A percentile compares a stretch with the other conserved stretches of the same genome.
Conservation (phyloP, 106 monocot genomes). For the Hemerocallis citrina region DNA sequence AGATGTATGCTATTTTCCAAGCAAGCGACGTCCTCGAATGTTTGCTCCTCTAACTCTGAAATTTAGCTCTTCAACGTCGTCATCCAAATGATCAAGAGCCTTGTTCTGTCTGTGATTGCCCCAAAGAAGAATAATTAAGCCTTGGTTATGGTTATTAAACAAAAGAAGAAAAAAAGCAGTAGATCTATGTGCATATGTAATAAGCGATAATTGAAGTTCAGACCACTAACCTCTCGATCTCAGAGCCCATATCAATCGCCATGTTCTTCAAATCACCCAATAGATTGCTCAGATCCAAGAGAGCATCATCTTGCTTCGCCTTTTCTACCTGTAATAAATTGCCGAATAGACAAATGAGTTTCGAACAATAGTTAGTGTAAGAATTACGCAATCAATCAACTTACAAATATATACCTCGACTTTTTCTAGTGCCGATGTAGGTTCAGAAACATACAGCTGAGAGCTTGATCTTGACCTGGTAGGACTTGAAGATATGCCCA, state of each 20-base stretch:
- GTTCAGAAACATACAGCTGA: slow-evolving; percentile 21
- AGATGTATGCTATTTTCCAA: slow-evolving; percentile 42
- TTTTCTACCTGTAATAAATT: slow-evolving; percentile 9
- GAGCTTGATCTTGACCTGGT: slow-evolving; percentile 12
- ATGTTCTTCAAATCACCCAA: slow-evolving; percentile 11
- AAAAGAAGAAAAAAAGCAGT: too few relatives aligned
- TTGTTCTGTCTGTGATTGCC: slow-evolving; percentile 32
- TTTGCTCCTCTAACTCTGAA: slow-evolving; percentile 39
- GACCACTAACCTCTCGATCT: slow-evolving; percentile 11
- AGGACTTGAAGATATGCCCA: slow-evolving; percentile 24
- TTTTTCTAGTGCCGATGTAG: slow-evolving; percentile 23
- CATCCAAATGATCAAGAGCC: slow-evolving; percentile 25
- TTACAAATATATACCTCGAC: slow-evolving; percentile 19
- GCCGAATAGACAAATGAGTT: background rate
- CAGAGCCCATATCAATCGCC: slow-evolving; percentile 15
- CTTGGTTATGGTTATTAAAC: too few relatives aligned
- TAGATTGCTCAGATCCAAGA: slow-evolving; percentile 13
- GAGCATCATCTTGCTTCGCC: slow-evolving; percentile 10
- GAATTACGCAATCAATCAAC: background rate
- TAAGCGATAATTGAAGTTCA: background rate
- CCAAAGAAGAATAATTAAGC: too few relatives aligned
- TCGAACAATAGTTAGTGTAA: background rate
- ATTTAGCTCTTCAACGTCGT: slow-evolving; percentile 36
- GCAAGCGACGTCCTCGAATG: slow-evolving; percentile 22
- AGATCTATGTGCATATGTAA: too few relatives aligned